phyloP scores from a whole-genome alignment of 2,329 filamentous ascomycete species.

The Sclerotinia minor region DNA sequence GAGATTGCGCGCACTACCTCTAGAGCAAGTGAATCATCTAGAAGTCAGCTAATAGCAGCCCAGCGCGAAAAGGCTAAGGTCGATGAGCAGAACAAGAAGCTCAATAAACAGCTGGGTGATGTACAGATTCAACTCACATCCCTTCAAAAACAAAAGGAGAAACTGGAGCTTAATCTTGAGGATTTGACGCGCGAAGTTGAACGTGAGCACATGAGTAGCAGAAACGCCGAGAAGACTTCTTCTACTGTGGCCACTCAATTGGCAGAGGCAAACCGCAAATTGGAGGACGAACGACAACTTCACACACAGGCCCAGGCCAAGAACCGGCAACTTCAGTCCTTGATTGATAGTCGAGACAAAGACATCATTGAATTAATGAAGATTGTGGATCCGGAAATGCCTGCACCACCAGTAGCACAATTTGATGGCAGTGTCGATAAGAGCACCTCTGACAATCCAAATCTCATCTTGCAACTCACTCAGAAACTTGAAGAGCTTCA shows the following conservation, averaged over 20 bases:
- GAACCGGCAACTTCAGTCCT: conserved; percentile 74
- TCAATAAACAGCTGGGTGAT: conserved; percentile 83
- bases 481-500: conserved; percentile 87
- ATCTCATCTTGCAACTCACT: conserved; percentile 78
- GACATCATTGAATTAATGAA: conserved; percentile 84
- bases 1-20: conserved; percentile 92
- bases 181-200: conserved; percentile 91
- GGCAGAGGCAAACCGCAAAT: conserved; percentile 82
- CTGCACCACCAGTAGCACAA: conserved; percentile 49
- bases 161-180: conserved; percentile 82
- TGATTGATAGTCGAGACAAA: conserved; percentile 75
- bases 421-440: conserved; percentile 57
- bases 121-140: conserved; percentile 79
- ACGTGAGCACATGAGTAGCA: conserved; percentile 83
- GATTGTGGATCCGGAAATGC: conserved; percentile 73
- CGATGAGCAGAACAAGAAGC: conserved; percentile 78
- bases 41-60: conserved; percentile 71
- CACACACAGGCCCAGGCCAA: conserved; percentile 83
- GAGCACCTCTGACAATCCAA: conserved; percentile 54
- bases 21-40: conserved; percentile 78
- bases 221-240: conserved; percentile 85
- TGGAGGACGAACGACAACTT: conserved; percentile 87
- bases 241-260: conserved; percentile 80
- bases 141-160: conserved; percentile 92
- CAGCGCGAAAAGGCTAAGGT: conserved; percentile 80